phyloP scores from a whole-genome alignment of 768 basidiomycete species.

The Leccinum subgranulosum region DNA sequence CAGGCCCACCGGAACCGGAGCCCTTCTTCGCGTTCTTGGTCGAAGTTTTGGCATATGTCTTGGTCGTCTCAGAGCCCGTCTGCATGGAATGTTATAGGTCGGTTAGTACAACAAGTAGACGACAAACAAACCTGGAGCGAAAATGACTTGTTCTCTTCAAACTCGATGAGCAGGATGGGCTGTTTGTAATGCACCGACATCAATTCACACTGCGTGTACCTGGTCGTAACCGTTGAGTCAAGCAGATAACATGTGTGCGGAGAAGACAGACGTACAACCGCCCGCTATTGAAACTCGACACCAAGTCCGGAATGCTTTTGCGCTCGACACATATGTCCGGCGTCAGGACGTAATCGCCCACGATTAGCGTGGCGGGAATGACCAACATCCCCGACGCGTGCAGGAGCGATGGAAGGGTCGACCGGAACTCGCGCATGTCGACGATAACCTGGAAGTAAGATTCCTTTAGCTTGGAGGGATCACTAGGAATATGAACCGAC shows the following conservation, averaged over 20 bases:
- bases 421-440: constrained; percentile 96
- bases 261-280: constrained; percentile 67
- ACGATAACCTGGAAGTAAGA: constrained; percentile 72
- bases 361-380: constrained; percentile 88
- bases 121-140: constrained; percentile 66
- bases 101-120: background rate
- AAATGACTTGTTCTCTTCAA: constrained; percentile 96
- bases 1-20: constrained; percentile 9
- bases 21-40: constrained; percentile 48
- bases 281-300: constrained; percentile 92
- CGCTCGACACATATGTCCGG: constrained; percentile 96
- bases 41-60: constrained; percentile 64
- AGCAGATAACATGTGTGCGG: background rate
- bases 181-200: constrained; percentile 97
- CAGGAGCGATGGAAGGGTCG: constrained; percentile 84
- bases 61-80: constrained; percentile 60
- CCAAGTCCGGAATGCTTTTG: constrained; percentile 89
- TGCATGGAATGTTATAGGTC: constrained; percentile 21
- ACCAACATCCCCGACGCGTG: constrained; percentile 79
- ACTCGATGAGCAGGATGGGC: constrained; percentile 91
- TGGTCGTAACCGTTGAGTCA: constrained; percentile 30
- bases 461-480: background rate
- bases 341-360: constrained; percentile 94
- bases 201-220: constrained; percentile 94
- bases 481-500: background rate